Conservation (phyloP, 1,284 basidiomycete species). For the Mycena citricolor region DNA sequence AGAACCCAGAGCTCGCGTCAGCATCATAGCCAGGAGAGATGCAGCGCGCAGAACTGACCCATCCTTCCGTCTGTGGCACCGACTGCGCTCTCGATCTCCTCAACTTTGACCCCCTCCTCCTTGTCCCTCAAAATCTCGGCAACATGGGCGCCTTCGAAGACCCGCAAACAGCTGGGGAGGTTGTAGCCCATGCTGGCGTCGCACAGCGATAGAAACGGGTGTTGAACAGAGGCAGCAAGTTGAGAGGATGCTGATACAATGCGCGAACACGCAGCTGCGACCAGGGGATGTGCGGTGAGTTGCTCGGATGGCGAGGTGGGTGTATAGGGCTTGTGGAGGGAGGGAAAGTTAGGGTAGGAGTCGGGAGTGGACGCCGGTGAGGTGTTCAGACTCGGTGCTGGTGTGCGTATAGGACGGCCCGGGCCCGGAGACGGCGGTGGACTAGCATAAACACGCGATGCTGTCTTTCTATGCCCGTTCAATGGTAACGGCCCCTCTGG, state of each 20-base stretch:
- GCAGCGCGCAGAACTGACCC: too few relatives aligned
- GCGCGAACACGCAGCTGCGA: slow-evolving; percentile 55
- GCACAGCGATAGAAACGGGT: slow-evolving; percentile 64
- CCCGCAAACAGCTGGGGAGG: slow-evolving; percentile 65
- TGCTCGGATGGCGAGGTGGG: slow-evolving; percentile 48
- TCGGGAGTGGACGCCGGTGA: slow-evolving; percentile 7
- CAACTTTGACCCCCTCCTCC: too few relatives aligned
- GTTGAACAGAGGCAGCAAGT: slow-evolving; percentile 58
- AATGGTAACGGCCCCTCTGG: background rate
- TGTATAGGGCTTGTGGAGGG: slow-evolving; percentile 50
- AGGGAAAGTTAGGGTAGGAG: slow-evolving; percentile 54
- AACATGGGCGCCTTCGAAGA: slow-evolving; percentile 65
- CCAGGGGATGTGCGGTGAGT: slow-evolving; percentile 56
- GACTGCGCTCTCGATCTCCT: too few relatives aligned
- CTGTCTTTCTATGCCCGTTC: slow-evolving; percentile 8
- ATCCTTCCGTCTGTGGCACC: too few relatives aligned
- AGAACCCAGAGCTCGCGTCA: slow-evolving; percentile 6
- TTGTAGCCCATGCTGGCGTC: slow-evolving; percentile 70
- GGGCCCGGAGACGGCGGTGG: slow-evolving; percentile 42
- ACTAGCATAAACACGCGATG: slow-evolving; percentile 36
- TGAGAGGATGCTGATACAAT: slow-evolving; percentile 71
- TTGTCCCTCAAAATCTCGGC: slow-evolving; percentile 61
- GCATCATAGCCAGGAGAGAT: slow-evolving; percentile 1
- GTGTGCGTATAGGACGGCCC: slow-evolving; percentile 2
- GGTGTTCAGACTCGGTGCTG: slow-evolving; percentile 2